Base-by-base conservation (phyloP, 805 yeast genomes). In the Sungouiozyma intestinalis region DNA sequence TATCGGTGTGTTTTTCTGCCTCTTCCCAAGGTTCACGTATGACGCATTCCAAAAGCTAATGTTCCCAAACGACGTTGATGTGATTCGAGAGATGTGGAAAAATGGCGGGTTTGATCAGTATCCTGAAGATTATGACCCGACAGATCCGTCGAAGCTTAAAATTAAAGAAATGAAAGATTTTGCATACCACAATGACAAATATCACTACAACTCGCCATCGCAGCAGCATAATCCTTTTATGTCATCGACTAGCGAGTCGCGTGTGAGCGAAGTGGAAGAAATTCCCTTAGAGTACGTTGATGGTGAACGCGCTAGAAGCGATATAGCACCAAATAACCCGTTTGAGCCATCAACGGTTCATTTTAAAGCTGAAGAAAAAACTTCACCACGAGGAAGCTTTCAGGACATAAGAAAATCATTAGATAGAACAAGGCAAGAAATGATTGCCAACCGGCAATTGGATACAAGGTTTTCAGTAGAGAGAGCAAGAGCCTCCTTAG, bases 71-170 rank as follows among this genome's bases (percentile, higher is more conserved):
- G 92, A 84, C 59, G 64, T 79, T 45, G 92, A 84, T 52, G 78
- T 84, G 47, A 71, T 84, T 42, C 65, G 92, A 51, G 92, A 84
- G 60, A 73, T 84, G 63, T 78, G 76, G 50, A 60, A 63, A 16
- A 66, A 71, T 40, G 94, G 94, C 35, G 79, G 78, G 47, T 83
- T 73, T 52, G 77, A 68, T 45, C 74, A 71, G 32, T 83, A 79
- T 54, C 87, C 87, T 8, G 66, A 58, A 7, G 69, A 74, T 41
- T 83, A 81, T 55, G 94, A 83, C 57, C 94, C 94, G 24, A 82
- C 94, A 1, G 88, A 82, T 60, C 86, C 88, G n/a, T 62, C 77
- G 44, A 69, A 81, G 49, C 67, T 65, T 8, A 70, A 69, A 47
- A 64, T 81, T n/a, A 33, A 36, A 19, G 29, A 24, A 7, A 11